Conservation (phyloP, 164 flowering plant genomes). For the Piper longum region DNA sequence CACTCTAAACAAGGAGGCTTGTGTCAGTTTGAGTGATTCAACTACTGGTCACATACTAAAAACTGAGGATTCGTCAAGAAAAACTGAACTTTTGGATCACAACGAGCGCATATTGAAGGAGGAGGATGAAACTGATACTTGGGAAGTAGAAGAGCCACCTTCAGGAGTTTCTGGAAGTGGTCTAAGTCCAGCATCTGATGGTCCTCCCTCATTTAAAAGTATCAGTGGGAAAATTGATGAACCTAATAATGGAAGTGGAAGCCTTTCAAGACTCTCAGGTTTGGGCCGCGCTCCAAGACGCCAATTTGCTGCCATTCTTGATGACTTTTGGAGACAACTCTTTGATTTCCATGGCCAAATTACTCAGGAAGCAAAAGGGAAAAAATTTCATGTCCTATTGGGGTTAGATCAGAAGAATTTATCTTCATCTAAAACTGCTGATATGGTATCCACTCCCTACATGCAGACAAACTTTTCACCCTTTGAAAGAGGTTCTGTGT, state of each 20-base stretch:
- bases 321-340: conserved; percentile 93
- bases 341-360: conserved; percentile 78
- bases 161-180: conserved; percentile 22
- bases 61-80: conserved; percentile 20
- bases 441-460: conserved; percentile 22
- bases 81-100: conserved; percentile 25
- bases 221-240: conserved; percentile 74
- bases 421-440: conserved; percentile 24
- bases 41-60: conserved; percentile 16
- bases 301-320: conserved; percentile 64
- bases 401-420: conserved; percentile 34
- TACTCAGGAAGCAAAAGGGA: conserved; percentile 60
- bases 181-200: conserved; percentile 44
- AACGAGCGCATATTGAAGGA: conserved; percentile 29
- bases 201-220: conserved; percentile 70
- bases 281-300: conserved; percentile 92
- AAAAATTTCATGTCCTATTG: conserved; percentile 40
- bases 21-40: conserved; percentile 16
- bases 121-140: conserved; percentile 38
- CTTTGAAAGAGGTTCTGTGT: conserved; percentile 34
- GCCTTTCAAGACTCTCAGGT: conserved; percentile 86
- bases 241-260: conserved; percentile 52
- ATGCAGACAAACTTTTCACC: conserved; percentile 27
- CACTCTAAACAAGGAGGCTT: conserved; percentile 15
- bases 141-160: conserved; percentile 52